Base-by-base conservation (phyloP, 2,329 filamentous ascomycete species). In the Orbilia brochopaga region DNA sequence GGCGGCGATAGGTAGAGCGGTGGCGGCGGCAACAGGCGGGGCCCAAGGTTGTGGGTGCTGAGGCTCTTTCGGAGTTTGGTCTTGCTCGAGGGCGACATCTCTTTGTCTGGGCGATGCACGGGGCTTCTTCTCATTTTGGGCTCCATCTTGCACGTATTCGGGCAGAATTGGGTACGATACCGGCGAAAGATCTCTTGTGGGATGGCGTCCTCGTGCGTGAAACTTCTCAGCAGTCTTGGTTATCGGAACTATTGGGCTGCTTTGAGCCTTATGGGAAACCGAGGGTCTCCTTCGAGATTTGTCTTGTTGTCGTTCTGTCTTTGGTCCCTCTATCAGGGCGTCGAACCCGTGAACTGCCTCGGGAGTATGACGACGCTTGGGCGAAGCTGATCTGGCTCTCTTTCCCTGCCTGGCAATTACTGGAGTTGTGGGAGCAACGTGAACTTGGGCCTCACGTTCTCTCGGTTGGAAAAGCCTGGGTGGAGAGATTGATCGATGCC, bases 191-290 rank as follows among this genome's bases (percentile, higher is more conserved):
- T 69, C 58, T 46, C 65, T 42, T 27, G 54, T 56, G 7, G 46
- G 24, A 17, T 57, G 48, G 40, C 66, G 66, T 6, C 66, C 66
- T 24, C 66, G 54, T 21, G 63, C 59, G 17, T 63, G 27, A 2
- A n/a, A 40, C 48, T 37, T 48, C 5, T 53, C 42, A 6, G 50
- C n/a, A 23, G 37, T 35, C 8, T 37, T 35, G 15, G 56, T 19
- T 0, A 21, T 35, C 24, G 37, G 23, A 40, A 44, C 57, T 32
- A 53, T 19, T n/a, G 48, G 24, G 30, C 11, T 56, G 4, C 21
- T 19, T 5, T 55, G n/a, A n/a, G n/a, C 42, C 1, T 54, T 44
- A 24, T 59, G 59, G 23, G 66, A 63, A 42, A 63, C 48, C 15
- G 54, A 64, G 17, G 46, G 46, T 13, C 15, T 8, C 44, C 17